These are phyloP conservation scores for Teratosphaeria destructans DNA, from an alignment of 2,329 filamentous ascomycete species.

Conservation along the genomic window DNA sequence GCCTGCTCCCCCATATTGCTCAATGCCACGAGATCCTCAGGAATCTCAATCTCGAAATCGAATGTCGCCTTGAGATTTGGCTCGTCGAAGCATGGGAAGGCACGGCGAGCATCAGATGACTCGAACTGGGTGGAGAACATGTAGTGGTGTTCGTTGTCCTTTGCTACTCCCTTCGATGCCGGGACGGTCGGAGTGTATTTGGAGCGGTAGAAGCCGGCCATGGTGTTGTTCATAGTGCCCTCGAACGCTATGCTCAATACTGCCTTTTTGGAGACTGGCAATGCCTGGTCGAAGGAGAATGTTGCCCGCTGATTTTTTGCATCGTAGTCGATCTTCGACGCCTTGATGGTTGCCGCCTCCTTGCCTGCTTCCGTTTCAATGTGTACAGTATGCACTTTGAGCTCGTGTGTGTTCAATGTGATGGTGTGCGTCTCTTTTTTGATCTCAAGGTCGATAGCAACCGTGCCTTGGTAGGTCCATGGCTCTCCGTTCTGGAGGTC, in stretches of 20 bases:
- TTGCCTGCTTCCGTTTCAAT: slow-evolving; percentile 50
- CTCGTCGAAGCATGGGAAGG: slow-evolving; percentile 97
- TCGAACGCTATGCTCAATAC: slow-evolving; percentile 61
- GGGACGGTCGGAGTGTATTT: slow-evolving; percentile 77
- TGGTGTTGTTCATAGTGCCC: slow-evolving; percentile 80
- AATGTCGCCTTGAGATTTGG: slow-evolving; percentile 95
- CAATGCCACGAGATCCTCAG: slow-evolving; percentile 74
- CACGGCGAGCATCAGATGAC: slow-evolving; percentile 84
- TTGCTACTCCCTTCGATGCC: slow-evolving; percentile 66
- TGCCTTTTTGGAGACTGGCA: slow-evolving; percentile 58
- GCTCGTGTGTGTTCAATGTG: slow-evolving; percentile 73
- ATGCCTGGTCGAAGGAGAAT: slow-evolving; percentile 62
- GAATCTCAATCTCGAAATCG: slow-evolving; percentile 85
- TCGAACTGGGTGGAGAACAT: slow-evolving; percentile 92
- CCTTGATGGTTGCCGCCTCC: slow-evolving; percentile 46
- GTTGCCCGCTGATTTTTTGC: slow-evolving; percentile 73
- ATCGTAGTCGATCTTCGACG: slow-evolving; percentile 67
- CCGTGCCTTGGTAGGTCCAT: slow-evolving; percentile 78
- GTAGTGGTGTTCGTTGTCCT: slow-evolving; percentile 53
- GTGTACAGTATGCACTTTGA: slow-evolving; percentile 62
- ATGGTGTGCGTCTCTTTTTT: slow-evolving; percentile 63
- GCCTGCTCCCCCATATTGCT: slow-evolving; percentile 92
- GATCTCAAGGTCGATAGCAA: slow-evolving; percentile 69
- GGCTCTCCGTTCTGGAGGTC: slow-evolving; percentile 61
- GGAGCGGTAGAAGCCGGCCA: slow-evolving; percentile 88